phyloP scores from a whole-genome alignment of 129 eudicot genomes.

The Cynara cardunculus region DNA sequence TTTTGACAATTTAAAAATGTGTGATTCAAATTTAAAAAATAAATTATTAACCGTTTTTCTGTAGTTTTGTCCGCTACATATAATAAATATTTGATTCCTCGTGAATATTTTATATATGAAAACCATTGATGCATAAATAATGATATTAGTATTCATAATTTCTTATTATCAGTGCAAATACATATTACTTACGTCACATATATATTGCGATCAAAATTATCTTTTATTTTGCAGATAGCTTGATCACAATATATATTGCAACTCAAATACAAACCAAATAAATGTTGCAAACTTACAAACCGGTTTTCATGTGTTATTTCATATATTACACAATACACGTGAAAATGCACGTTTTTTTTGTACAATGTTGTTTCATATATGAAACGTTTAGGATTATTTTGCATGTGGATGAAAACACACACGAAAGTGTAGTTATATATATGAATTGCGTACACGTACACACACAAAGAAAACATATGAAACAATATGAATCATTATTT shows the following conservation, averaged over 20 bases:
- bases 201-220: neutral
- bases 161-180: neutral
- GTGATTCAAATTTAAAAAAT: too few relatives aligned
- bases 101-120: neutral
- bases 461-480: neutral
- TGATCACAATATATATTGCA: neutral
- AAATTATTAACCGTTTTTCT: too few relatives aligned
- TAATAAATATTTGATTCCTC: neutral
- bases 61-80: too few relatives aligned
- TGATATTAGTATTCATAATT: neutral
- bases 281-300: neutral
- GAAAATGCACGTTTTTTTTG: neutral
- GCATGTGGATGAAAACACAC: neutral
- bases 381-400: neutral
- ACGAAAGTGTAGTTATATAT: neutral
- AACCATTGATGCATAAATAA: neutral
- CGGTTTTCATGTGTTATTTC: neutral
- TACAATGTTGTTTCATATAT: too few relatives aligned
- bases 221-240: neutral
- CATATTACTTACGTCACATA: neutral
- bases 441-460: neutral
- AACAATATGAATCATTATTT: neutral
- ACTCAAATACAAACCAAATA: neutral
- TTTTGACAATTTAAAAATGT: neutral
- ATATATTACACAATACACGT: neutral